Conservation (phyloP, 345 rosid species). For the Gossypium anomalum region DNA sequence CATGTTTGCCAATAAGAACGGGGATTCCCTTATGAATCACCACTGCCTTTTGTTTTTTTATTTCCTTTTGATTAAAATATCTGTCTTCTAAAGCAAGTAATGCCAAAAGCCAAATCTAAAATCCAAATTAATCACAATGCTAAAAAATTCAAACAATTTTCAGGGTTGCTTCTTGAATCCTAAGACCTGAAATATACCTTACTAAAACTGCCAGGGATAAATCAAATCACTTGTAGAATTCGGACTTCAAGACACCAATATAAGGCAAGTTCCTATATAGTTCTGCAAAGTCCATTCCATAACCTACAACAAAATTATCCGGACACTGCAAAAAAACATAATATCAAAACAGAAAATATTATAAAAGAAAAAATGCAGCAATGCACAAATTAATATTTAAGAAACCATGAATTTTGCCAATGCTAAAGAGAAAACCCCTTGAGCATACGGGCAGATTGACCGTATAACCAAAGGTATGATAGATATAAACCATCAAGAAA, state of each 20-base stretch:
- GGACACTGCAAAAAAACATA: conserved; percentile 59
- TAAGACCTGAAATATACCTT: neutral
- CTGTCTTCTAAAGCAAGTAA: neutral
- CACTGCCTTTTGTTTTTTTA: neutral
- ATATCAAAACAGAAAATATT: conserved; percentile 7
- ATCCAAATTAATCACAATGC: neutral
- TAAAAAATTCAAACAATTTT: neutral
- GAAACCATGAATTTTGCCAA: neutral
- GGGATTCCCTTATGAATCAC: neutral
- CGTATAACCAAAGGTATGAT: neutral
- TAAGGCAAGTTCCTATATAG: conserved; percentile 79
- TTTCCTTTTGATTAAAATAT: neutral
- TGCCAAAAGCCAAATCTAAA: neutral
- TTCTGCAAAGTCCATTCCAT: conserved; percentile 96
- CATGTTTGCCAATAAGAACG: neutral
- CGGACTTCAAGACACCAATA: conserved; percentile 78
- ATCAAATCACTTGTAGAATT: conserved; percentile 40
- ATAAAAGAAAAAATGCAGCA: neutral
- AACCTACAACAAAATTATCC: conserved; percentile 80
- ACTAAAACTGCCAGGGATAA: neutral
- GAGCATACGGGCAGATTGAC: neutral
- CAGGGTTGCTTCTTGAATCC: neutral
- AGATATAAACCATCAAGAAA: neutral
- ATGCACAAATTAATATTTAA: neutral
- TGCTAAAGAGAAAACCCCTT: neutral